Conservation (phyloP, 768 basidiomycete species). For the Gloeophyllum trabeum region DNA sequence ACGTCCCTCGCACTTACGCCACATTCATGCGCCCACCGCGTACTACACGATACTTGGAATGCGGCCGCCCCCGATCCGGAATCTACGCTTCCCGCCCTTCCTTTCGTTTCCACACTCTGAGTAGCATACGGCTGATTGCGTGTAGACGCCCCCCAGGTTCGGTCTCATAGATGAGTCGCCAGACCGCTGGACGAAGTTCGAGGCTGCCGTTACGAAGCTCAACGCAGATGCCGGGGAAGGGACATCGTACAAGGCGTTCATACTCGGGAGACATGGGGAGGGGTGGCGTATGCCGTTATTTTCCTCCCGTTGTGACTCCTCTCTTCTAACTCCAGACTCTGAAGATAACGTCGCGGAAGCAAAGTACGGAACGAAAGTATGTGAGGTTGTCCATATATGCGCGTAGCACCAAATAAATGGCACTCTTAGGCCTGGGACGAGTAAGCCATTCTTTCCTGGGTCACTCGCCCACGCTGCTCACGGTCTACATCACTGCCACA, state of each 20-base stretch:
- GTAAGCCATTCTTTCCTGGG: conserved; percentile 20
- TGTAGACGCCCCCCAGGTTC: conserved; percentile 43
- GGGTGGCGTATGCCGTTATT: conserved; percentile 45
- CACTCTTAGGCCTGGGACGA: conserved; percentile 52
- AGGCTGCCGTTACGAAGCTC: conserved; percentile 28
- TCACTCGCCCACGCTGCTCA: background rate
- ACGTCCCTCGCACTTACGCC: background rate
- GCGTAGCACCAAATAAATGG: conserved; percentile 8
- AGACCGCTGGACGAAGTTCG: conserved; percentile 39
- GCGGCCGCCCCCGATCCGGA: background rate
- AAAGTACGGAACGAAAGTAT: conserved; percentile 41
- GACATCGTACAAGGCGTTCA: conserved; percentile 49
- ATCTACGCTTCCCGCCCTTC: background rate
- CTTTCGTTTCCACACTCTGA: background rate
- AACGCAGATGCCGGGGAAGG: conserved; percentile 26
- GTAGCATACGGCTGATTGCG: background rate
- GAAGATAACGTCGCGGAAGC: conserved; percentile 57
- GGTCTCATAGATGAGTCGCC: conserved; percentile 41
- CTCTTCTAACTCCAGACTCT: background rate
- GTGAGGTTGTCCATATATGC: background rate
- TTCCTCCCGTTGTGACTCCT: background rate
- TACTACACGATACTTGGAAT: background rate
- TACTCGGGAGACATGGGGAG: conserved; percentile 61
- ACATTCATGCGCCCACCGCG: background rate
- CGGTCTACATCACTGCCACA: conserved; percentile 12